These are phyloP conservation scores for Xylaria bambusicola DNA, from an alignment of 495 filamentous ascomycete species.

Conservation along the genomic window DNA sequence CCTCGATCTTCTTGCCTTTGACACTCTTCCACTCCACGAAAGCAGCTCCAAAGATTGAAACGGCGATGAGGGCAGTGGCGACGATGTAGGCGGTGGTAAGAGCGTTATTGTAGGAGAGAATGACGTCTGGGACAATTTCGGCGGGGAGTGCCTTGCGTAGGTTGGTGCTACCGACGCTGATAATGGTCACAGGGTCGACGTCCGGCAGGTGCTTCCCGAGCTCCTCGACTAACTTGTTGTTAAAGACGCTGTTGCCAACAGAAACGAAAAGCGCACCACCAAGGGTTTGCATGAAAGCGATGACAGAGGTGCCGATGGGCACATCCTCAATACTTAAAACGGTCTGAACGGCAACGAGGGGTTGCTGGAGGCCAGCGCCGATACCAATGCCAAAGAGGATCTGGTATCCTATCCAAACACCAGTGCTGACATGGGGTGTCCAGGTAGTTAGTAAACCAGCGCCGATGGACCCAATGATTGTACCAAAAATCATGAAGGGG, in stretches of 20 bases:
- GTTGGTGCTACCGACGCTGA: conserved; percentile 67
- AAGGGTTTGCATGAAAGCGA: conserved; percentile 72
- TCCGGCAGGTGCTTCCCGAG: conserved; percentile 53
- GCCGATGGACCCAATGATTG: conserved; percentile 64
- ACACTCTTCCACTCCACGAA: conserved; percentile 79
- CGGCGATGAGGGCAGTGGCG: conserved; percentile 60
- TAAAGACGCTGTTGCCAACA: conserved; percentile 77
- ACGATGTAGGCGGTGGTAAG: conserved; percentile 71
- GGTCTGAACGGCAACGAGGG: conserved; percentile 69
- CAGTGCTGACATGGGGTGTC: conserved; percentile 50
- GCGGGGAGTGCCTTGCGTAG: conserved; percentile 52
- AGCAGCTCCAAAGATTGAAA: conserved; percentile 62
- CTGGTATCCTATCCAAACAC: conserved; percentile 78
- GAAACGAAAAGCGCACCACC: conserved; percentile 74
- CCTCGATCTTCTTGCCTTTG: conserved; percentile 79
- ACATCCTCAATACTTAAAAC: conserved; percentile 63
- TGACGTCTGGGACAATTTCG: conserved; percentile 54
- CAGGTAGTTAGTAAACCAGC: conserved; percentile 71
- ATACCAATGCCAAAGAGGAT: conserved; percentile 68
- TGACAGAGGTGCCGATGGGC: conserved; percentile 64
- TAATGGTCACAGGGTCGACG: conserved; percentile 50
- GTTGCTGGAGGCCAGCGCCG: conserved; percentile 68
- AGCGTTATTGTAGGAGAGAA: conserved; percentile 69
- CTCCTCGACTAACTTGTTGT: conserved; percentile 64
- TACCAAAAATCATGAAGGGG: conserved; percentile 66